Evolutionary conservation across 106 monocot species (phyloP).

Genomic region (Allium cepa): DNA sequence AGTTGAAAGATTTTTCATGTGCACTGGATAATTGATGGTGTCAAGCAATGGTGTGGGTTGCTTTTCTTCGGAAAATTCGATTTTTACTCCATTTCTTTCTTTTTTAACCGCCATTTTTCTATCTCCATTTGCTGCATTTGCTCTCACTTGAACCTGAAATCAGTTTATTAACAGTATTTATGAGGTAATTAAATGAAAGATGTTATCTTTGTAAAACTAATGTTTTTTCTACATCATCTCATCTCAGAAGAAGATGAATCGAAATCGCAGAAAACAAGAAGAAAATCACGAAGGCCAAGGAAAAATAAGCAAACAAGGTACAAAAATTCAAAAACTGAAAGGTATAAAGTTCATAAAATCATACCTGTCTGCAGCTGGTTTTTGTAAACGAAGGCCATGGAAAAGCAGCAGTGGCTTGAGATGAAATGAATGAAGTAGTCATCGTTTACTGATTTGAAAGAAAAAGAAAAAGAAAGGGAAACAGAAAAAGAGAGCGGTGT

Average conservation of each 20-base stretch:
- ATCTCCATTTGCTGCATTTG: slow-evolving; percentile 15
- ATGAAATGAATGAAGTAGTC: slow-evolving; percentile 16
- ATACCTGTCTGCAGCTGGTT: slow-evolving; percentile 21
- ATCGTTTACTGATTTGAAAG: slow-evolving; percentile 13
- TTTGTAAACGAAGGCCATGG: background rate
- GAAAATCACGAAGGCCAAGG: background rate
- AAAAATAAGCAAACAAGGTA: background rate
- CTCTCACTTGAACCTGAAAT: slow-evolving; percentile 34
- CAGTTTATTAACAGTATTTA: background rate
- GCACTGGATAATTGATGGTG: slow-evolving; percentile 68
- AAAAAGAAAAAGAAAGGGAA: slow-evolving; percentile 9
- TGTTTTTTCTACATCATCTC: no score
- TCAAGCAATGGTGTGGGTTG: slow-evolving; percentile 72
- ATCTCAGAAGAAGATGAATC: no score
- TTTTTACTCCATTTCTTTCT: slow-evolving; percentile 26
- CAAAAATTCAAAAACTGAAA: background rate
- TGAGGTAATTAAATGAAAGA: no score
- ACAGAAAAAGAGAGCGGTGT: background rate
- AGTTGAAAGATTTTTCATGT: slow-evolving; percentile 83
- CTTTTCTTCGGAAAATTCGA: slow-evolving; percentile 65
- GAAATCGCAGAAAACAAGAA: background rate
- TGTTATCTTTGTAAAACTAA: no score
- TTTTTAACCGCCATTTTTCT: slow-evolving; percentile 22
- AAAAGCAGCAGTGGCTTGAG: slow-evolving; percentile 10
- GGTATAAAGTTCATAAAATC: background rate